Percentiles rank a stretch among this genome's conserved stretches.
Conservation (phyloP, 805 yeast genomes). For the Saccharomyces jurei region DNA sequence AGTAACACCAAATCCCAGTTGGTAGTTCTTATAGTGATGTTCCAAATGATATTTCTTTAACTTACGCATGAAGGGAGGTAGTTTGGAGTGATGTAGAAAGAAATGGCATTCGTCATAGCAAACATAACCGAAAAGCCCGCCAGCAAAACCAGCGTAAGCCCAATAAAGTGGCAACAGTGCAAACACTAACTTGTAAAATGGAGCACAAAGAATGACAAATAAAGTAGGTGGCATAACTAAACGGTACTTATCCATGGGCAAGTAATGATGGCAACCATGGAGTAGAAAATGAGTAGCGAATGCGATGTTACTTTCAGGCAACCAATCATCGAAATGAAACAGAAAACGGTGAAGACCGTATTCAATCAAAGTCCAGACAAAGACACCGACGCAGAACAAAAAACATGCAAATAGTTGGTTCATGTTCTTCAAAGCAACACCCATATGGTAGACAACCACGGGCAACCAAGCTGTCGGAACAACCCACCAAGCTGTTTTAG, state of each 20-base stretch:
- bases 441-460: constrained; percentile 55
- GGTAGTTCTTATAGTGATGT: constrained; percentile 96
- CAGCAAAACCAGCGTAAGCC: constrained; percentile 92
- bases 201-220: constrained; percentile 61
- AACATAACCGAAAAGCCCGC: constrained; percentile 91
- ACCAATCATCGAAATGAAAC: constrained; percentile 81
- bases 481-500: constrained; percentile 91
- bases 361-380: constrained; percentile 90
- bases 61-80: constrained; percentile 70
- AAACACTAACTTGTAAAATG: constrained; percentile 76
- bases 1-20: constrained; percentile 94
- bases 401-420: constrained; percentile 39
- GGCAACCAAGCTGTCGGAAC: constrained; percentile 88
- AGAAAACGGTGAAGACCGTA: constrained; percentile 81
- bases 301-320: constrained; percentile 72
- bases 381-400: constrained; percentile 72
- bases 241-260: constrained; percentile 92
- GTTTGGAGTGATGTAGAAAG: constrained; percentile 76
- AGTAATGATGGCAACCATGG: constrained; percentile 94
- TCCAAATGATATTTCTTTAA: constrained; percentile 88
- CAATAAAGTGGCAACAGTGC: constrained; percentile 64
- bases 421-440: constrained; percentile 47
- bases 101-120: constrained; percentile 92
- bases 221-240: constrained; percentile 95
- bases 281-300: constrained; percentile 79